phyloP scores from a whole-genome alignment of 805 yeast genomes.

The Hanseniaspora guilliermondii region DNA sequence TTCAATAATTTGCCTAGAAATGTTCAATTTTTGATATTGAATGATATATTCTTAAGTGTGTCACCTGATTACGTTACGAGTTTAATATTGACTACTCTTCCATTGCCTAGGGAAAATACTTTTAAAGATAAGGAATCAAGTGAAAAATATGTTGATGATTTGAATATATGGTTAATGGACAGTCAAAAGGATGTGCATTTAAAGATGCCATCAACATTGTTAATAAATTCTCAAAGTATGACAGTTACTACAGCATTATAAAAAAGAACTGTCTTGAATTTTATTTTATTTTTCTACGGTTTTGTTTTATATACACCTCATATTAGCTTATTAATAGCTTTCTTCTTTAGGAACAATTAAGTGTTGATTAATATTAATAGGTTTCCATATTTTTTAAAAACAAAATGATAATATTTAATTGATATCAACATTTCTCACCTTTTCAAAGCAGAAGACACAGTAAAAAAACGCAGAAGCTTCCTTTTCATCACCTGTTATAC shows the following conservation, averaged over 20 bases:
- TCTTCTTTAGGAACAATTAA: neutral
- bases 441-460: conserved; percentile 71
- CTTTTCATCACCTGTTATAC: conserved; percentile 78
- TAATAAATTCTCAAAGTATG: conserved; percentile 84
- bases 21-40: conserved; percentile 79
- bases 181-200: neutral
- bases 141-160: conserved; percentile 58
- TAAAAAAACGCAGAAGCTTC: conserved; percentile 83
- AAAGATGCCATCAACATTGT: conserved; percentile 62
- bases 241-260: conserved; percentile 89
- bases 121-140: conserved; percentile 59
- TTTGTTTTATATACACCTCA: too few species aligned
- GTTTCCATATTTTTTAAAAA: neutral
- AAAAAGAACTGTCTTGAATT: neutral
- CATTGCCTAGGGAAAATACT: conserved; percentile 76
- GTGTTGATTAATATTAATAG: neutral
- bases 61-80: conserved; percentile 34
- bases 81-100: conserved; percentile 76
- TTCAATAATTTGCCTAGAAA: conserved; percentile 85
- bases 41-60: conserved; percentile 54
- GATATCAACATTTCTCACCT: conserved; percentile 29
- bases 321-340: too few species aligned
- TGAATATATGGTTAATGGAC: conserved; percentile 69
- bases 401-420: neutral
- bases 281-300: too few species aligned